Evolutionary conservation across 208 protist genomes (phyloP).

Genomic region (Crithidia acanthocephali): DNA sequence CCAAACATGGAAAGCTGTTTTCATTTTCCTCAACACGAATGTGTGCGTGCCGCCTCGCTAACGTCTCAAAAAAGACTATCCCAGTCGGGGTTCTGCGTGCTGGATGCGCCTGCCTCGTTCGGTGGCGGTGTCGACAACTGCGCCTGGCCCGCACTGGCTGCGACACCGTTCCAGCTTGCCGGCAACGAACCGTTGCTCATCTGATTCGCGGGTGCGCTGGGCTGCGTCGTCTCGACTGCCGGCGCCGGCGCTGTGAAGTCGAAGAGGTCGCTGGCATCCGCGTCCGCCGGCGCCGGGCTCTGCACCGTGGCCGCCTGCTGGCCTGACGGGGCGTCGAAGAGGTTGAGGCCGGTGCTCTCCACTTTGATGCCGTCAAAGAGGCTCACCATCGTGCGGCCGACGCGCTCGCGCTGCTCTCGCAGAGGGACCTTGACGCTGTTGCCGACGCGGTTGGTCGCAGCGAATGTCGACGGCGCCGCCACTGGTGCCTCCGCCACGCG

Average conservation of each 20-base stretch:
- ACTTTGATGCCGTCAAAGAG: constrained; percentile 39
- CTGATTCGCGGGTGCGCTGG: neutral
- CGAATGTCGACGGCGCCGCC: constrained; percentile 24
- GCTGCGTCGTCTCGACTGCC: neutral
- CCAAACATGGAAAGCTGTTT: no score
- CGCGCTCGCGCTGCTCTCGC: constrained; percentile 15
- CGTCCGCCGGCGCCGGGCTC: neutral
- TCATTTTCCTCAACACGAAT: no score
- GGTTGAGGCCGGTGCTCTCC: constrained; percentile 14
- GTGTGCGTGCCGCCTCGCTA: neutral
- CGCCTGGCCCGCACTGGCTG: neutral
- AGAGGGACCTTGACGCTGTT: neutral
- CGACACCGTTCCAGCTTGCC: neutral
- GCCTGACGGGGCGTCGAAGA: constrained; percentile 8
- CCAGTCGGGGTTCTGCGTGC: neutral
- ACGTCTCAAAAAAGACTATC: constrained; percentile 12
- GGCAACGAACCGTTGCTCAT: neutral
- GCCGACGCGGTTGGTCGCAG: constrained; percentile 1
- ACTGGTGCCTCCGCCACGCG: constrained; percentile 1
- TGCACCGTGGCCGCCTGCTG: neutral
- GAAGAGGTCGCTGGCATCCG: constrained; percentile 1
- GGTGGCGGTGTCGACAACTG: neutral
- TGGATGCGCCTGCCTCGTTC: neutral
- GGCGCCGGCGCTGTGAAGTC: constrained; percentile 3
- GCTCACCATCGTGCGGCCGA: constrained; percentile 43